Conservation (phyloP, 495 filamentous ascomycete species). For the Penicillium samsonianum region DNA sequence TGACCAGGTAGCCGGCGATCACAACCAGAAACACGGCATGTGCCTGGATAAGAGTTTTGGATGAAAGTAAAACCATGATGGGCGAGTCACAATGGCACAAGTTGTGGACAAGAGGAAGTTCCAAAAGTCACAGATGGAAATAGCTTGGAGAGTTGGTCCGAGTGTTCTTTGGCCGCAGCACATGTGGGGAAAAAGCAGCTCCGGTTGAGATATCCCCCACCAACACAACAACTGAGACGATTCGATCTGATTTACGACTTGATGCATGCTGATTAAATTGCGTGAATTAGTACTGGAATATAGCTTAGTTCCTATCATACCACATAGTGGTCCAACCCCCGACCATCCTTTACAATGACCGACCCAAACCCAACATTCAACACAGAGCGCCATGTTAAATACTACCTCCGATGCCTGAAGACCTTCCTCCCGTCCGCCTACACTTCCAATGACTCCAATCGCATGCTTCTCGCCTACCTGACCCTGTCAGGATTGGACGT, state of each 20-base stretch:
- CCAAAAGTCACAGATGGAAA: conserved; percentile 4
- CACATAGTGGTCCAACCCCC: background rate
- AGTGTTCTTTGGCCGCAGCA: conserved; percentile 8
- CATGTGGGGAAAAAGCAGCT: conserved; percentile 27
- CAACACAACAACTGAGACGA: conserved; percentile 2
- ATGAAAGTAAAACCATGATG: conserved; percentile 77
- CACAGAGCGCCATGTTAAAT: conserved; percentile 76
- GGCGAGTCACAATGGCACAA: conserved; percentile 1
- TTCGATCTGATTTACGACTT: conserved; percentile 9
- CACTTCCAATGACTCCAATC: conserved; percentile 82
- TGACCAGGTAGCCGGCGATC: conserved; percentile 79
- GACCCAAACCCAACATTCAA: conserved; percentile 52
- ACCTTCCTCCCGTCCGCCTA: conserved; percentile 79
- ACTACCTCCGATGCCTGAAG: conserved; percentile 88
- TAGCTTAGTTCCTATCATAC: background rate
- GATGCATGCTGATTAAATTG: background rate
- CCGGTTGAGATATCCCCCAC: conserved; percentile 20
- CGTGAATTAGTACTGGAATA: background rate
- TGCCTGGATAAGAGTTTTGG: conserved; percentile 72
- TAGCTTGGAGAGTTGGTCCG: conserved; percentile 15
- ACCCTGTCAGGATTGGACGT: conserved; percentile 81
- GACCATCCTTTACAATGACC: conserved; percentile 28
- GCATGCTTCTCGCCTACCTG: conserved; percentile 87
- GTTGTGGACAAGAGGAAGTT: conserved; percentile 12
- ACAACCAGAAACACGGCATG: conserved; percentile 81